Conservation (phyloP, 2,329 filamentous ascomycete genomes). For the Paecilomyces sp. region DNA sequence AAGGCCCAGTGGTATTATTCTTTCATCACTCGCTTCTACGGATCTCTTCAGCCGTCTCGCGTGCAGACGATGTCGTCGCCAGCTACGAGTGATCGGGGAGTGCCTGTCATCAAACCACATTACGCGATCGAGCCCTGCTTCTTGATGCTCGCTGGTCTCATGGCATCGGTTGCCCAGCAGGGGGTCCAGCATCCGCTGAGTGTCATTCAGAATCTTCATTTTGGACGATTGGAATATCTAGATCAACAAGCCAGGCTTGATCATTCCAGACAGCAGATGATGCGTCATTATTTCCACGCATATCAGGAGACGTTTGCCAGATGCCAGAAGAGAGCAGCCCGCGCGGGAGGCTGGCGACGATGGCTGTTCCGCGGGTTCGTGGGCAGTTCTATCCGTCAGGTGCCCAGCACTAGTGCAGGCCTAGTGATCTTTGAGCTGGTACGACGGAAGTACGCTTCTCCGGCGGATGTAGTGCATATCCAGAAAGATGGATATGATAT, state of each 20-base stretch:
- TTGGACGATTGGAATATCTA: constrained; percentile 52
- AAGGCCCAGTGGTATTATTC: constrained; percentile 57
- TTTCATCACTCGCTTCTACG: constrained; percentile 55
- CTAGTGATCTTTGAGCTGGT: constrained; percentile 60
- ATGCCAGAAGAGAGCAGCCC: constrained; percentile 44
- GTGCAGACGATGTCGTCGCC: constrained; percentile 21
- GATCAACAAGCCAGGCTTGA: constrained; percentile 46
- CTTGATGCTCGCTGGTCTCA: constrained; percentile 52
- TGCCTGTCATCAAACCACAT: constrained; percentile 51
- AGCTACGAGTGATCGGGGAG: constrained; percentile 21
- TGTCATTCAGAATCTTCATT: constrained; percentile 54
- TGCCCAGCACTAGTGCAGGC: constrained; percentile 58
- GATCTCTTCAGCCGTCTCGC: constrained; percentile 24
- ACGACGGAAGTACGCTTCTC: constrained; percentile 51
- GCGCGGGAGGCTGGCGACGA: constrained; percentile 46
- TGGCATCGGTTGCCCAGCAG: constrained; percentile 53
- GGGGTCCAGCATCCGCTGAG: constrained; percentile 52
- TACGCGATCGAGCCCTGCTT: constrained; percentile 58
- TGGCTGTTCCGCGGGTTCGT: constrained; percentile 55
- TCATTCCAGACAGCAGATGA: constrained; percentile 34
- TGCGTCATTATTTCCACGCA: constrained; percentile 52
- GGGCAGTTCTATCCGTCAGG: constrained; percentile 50
- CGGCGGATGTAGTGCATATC: constrained; percentile 48
- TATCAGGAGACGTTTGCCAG: constrained; percentile 54
- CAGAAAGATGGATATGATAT: constrained; percentile 57